These are phyloP conservation scores for Corymbia calophylla DNA, from an alignment of 441 rosid genomes.

Conservation along the genomic window DNA sequence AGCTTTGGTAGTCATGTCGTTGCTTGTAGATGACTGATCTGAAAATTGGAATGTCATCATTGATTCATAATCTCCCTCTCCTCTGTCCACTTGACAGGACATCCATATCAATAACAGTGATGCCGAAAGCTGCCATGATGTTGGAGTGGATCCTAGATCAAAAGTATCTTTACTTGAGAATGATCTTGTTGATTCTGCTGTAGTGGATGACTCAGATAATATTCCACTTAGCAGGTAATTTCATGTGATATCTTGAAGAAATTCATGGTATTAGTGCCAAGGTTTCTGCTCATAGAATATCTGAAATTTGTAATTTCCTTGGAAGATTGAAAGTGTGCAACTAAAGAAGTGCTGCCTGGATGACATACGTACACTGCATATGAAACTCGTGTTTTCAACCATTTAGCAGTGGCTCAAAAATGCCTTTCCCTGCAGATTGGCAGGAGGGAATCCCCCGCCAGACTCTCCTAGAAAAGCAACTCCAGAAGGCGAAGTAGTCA, in stretches of 20 bases:
- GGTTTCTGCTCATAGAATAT: neutral
- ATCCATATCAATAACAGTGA: neutral
- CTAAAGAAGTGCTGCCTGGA: neutral
- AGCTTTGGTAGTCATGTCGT: neutral
- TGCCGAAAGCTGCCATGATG: slow-evolving; percentile 4
- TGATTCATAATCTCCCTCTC: neutral
- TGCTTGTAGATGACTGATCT: neutral
- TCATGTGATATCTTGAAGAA: neutral
- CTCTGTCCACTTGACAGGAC: slow-evolving; percentile 11
- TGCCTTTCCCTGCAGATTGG: neutral
- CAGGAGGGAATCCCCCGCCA: neutral
- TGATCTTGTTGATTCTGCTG: slow-evolving; percentile 23
- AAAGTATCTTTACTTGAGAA: slow-evolving; percentile 36
- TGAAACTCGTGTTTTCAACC: neutral
- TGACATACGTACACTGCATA: neutral
- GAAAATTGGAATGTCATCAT: neutral
- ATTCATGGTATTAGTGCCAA: neutral
- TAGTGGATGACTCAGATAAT: slow-evolving; percentile 24
- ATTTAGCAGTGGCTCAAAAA: neutral
- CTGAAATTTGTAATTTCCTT: neutral
- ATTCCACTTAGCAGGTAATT: neutral
- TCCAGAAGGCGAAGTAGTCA: slow-evolving; percentile 26
- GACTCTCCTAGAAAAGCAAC: slow-evolving; percentile 27
- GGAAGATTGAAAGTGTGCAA: neutral
- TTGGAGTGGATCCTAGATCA: slow-evolving; percentile 19